These are phyloP conservation scores for Neophaeococcomyces mojaviensis DNA, from an alignment of 2,329 filamentous ascomycete species.

Conservation along the genomic window DNA sequence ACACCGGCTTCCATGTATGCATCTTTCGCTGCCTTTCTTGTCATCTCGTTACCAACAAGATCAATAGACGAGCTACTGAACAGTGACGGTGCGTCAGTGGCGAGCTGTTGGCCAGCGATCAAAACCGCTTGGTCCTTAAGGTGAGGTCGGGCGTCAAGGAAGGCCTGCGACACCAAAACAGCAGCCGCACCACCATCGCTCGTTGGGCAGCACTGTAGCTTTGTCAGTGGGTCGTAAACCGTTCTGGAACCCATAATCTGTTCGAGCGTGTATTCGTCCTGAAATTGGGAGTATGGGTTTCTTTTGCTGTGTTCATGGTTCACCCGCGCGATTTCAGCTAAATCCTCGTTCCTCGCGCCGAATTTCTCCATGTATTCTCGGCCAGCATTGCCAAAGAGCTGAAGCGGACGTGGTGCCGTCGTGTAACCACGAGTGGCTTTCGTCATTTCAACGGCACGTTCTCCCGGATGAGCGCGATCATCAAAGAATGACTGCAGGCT, in stretches of 20 bases:
- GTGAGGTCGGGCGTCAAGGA: slow-evolving; percentile 77
- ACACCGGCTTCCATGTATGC: slow-evolving; percentile 70
- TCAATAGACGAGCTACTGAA: slow-evolving; percentile 79
- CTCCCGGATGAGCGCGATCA: slow-evolving; percentile 73
- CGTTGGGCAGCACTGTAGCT: slow-evolving; percentile 95
- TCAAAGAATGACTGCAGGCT: slow-evolving; percentile 76
- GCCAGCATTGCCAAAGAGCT: slow-evolving; percentile 93
- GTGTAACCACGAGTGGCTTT: slow-evolving; percentile 69
- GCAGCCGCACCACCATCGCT: slow-evolving; percentile 87
- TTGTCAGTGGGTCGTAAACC: slow-evolving; percentile 83
- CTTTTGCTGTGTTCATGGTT: slow-evolving; percentile 86
- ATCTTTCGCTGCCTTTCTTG: slow-evolving; percentile 56
- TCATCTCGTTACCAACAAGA: slow-evolving; percentile 84
- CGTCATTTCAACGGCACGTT: slow-evolving; percentile 70
- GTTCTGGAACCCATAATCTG: slow-evolving; percentile 68
- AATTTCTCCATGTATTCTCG: slow-evolving; percentile 94
- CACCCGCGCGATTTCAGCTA: slow-evolving; percentile 86
- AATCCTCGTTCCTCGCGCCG: slow-evolving; percentile 75
- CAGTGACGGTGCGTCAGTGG: slow-evolving; percentile 73
- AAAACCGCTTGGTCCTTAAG: slow-evolving; percentile 75
- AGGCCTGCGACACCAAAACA: slow-evolving; percentile 78
- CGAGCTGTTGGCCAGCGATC: slow-evolving; percentile 78
- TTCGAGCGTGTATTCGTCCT: slow-evolving; percentile 79
- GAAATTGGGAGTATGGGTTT: slow-evolving; percentile 96
- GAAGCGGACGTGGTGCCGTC: slow-evolving; percentile 76